Conservation (phyloP, 257 asterid species). For the Nicotiana paniculata region DNA sequence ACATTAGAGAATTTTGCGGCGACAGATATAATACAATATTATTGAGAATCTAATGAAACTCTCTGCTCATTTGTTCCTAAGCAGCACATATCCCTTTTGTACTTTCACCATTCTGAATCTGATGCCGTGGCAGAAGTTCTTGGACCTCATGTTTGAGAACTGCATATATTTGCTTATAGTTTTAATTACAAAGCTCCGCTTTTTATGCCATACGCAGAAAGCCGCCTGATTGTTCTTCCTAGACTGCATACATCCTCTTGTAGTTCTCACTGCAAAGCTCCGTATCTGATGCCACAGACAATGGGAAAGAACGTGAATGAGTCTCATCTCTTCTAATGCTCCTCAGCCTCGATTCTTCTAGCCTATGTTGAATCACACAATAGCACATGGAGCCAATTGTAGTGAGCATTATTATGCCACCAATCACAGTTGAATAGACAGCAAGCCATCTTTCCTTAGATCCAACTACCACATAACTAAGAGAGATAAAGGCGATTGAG, state of each 20-base stretch:
- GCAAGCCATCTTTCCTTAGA: conserved; percentile 77
- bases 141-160: not conserved
- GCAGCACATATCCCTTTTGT: not conserved
- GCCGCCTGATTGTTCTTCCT: not conserved
- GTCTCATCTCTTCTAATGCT: conserved; percentile 45
- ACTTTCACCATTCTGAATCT: not conserved
- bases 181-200: not conserved
- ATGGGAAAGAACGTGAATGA: conserved; percentile 63
- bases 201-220: not conserved
- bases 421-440: conserved; percentile 64
- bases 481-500: conserved; percentile 72
- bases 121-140: not conserved
- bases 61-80: not conserved
- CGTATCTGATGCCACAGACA: conserved; percentile 59
- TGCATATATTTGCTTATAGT: not conserved
- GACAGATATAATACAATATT: not conserved
- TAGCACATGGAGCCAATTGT: conserved; percentile 90
- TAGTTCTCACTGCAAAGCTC: conserved; percentile 63
- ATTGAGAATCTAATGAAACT: not conserved
- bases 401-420: conserved; percentile 68
- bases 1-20: not conserved
- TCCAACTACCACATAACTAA: conserved; percentile 81
- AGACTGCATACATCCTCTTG: conserved; percentile 88
- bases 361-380: conserved; percentile 72
- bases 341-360: conserved; percentile 82